Evolutionary conservation across 352 stramenopile species (phyloP).

Genomic region (Pythium apleroticum): DNA sequence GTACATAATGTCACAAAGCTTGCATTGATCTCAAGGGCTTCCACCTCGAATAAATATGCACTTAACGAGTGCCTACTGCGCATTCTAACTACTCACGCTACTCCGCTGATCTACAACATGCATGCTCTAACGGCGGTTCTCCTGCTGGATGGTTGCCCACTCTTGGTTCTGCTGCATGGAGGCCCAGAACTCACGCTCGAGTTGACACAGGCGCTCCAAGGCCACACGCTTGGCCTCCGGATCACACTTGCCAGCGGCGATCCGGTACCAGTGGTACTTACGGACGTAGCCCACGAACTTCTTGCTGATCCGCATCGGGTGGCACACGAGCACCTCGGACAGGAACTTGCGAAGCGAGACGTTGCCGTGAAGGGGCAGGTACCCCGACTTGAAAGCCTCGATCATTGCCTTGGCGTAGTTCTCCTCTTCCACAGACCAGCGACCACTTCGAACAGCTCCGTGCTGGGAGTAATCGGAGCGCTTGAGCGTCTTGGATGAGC

Average conservation of each 20-base stretch:
- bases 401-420: slow-evolving; percentile 85
- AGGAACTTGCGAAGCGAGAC: slow-evolving; percentile 86
- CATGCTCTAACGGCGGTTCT: slow-evolving; percentile 25
- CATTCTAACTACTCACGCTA: slow-evolving; percentile 3
- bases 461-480: slow-evolving; percentile 81
- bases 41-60: slow-evolving; percentile 23
- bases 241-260: slow-evolving; percentile 61
- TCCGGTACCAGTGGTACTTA: slow-evolving; percentile 87
- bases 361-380: slow-evolving; percentile 74
- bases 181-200: slow-evolving; percentile 65
- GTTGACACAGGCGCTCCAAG: slow-evolving; percentile 40
- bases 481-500: slow-evolving; percentile 53
- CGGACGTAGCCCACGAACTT: slow-evolving; percentile 89
- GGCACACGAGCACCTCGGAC: slow-evolving; percentile 84
- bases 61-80: slow-evolving; percentile 1
- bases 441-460: slow-evolving; percentile 62
- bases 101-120: not conserved
- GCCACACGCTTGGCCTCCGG: slow-evolving; percentile 43
- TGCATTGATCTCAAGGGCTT: not conserved
- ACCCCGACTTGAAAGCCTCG: slow-evolving; percentile 70
- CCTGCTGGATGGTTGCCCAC: slow-evolving; percentile 35
- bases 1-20: slow-evolving; percentile 20
- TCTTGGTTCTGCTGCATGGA: slow-evolving; percentile 63
- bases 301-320: slow-evolving; percentile 91
- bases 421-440: slow-evolving; percentile 73